phyloP scores from a whole-genome alignment of 768 basidiomycete genomes.

The Lactarius vividus region DNA sequence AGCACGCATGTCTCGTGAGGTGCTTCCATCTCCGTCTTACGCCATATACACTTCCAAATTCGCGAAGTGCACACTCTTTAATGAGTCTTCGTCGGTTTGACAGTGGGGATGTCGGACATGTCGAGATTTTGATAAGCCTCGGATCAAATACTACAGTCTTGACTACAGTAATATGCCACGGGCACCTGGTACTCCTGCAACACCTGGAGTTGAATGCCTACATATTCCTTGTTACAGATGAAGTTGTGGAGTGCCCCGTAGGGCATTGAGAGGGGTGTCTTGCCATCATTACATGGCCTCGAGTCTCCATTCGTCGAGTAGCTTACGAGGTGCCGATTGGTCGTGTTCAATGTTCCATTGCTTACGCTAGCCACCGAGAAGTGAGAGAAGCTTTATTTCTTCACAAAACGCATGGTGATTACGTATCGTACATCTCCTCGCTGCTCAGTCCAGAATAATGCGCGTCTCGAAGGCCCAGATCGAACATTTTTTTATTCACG shows the following conservation, averaged over 20 bases:
- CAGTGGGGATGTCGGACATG: not conserved
- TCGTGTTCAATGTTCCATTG: not conserved
- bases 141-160: too few relatives aligned
- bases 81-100: too few relatives aligned
- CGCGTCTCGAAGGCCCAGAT: not conserved
- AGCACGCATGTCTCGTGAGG: not conserved
- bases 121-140: not conserved
- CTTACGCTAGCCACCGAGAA: not conserved
- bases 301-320: not conserved
- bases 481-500: not conserved
- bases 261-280: not conserved
- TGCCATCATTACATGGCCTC: not conserved
- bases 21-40: not conserved
- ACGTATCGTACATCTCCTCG: not conserved
- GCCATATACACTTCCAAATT: not conserved
- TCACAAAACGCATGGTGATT: not conserved
- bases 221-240: not conserved
- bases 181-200: not conserved
- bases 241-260: not conserved
- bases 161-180: not conserved
- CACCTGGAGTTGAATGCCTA: not conserved
- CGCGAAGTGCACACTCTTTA: not conserved
- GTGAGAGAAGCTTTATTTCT: not conserved
- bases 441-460: not conserved
- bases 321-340: not conserved